Evolutionary conservation across 225 moss, liverwort and hornwort genomes (phyloP), one percentile per base, ranked within the genome.

Genomic region (Asterella californica): DNA sequence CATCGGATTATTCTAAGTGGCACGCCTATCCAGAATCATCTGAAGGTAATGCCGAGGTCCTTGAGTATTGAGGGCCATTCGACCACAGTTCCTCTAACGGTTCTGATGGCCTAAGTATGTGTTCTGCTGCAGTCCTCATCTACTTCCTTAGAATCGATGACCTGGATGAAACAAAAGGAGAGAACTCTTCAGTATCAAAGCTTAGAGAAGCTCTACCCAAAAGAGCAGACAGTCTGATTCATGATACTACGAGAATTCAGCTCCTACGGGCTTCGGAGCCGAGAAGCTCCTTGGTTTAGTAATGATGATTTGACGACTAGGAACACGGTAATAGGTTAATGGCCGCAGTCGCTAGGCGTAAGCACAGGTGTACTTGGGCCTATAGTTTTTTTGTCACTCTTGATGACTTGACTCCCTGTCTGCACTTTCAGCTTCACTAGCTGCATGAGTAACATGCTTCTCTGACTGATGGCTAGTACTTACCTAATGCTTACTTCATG

Each of bases 1-100:
- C 95, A 93, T 80, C 93, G 99, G 12, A 85, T 99, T 68, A 90
- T 99, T 55, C 82, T 99, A 52, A 93, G 93, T 84, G 99, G 99
- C 50, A 99, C 99, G 27, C 99, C 99, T 0, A 92, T 99, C 77
- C 99, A 99, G 68, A 99, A 99, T 66, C 91, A 93, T 79, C 85
- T 99, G 48, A 95, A 91, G 92, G 99, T 99, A 84, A 46, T 32
- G 30, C 53, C 53, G 22, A 49, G 5, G 32, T 67, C 17, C 32
- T 3, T n/a, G 5, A 6, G 50, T 4, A 15, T 50, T 30, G 6
- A 29, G 10, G 2, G 47, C 46, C 47, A 9, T n/a, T 9, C 12
- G 17, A 4, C n/a, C n/a, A 42, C 70, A 61, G 10, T 27, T 61
- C 10, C 30, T 33, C 30, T 66, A 14, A 15, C 34, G 17, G n/a